These are phyloP conservation scores for Cladorrhinum sp. DNA, from an alignment of 2,329 filamentous ascomycete species.

Conservation along the genomic window DNA sequence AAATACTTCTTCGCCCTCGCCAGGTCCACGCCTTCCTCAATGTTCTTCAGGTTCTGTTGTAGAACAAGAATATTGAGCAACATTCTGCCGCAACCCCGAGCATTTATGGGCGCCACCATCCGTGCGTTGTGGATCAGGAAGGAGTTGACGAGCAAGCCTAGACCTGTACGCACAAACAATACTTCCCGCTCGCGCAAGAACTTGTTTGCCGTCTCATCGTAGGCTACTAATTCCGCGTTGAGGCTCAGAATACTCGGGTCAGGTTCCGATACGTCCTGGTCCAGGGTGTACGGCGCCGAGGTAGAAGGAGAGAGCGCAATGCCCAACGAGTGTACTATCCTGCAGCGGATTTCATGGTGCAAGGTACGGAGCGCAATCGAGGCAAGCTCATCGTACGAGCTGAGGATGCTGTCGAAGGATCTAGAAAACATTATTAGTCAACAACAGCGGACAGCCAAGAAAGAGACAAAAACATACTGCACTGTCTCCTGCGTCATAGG, in stretches of 20 bases:
- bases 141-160: slow-evolving; percentile 74
- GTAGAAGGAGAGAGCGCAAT: slow-evolving; percentile 58
- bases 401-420: slow-evolving; percentile 82
- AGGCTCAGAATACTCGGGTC: slow-evolving; percentile 78
- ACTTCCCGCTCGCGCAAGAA: slow-evolving; percentile 71
- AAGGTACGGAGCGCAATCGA: slow-evolving; percentile 77
- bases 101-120: slow-evolving; percentile 78
- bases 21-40: slow-evolving; percentile 69
- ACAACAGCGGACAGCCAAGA: not conserved
- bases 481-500: slow-evolving; percentile 86
- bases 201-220: slow-evolving; percentile 75
- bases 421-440: slow-evolving; percentile 38
- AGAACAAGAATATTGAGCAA: slow-evolving; percentile 91
- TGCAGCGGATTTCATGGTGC: slow-evolving; percentile 84
- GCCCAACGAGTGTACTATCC: slow-evolving; percentile 75
- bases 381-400: slow-evolving; percentile 78
- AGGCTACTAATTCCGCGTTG: slow-evolving; percentile 79
- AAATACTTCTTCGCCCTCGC: slow-evolving; percentile 65
- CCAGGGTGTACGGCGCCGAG: slow-evolving; percentile 58
- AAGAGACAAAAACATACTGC: slow-evolving; percentile 51
- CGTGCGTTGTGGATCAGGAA: slow-evolving; percentile 72
- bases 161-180: slow-evolving; percentile 70
- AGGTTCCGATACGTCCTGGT: slow-evolving; percentile 72
- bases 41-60: slow-evolving; percentile 94
- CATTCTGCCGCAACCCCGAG: slow-evolving; percentile 78